Conservation (phyloP, 257 asterid genomes). For the Primulina huaijiensis region DNA sequence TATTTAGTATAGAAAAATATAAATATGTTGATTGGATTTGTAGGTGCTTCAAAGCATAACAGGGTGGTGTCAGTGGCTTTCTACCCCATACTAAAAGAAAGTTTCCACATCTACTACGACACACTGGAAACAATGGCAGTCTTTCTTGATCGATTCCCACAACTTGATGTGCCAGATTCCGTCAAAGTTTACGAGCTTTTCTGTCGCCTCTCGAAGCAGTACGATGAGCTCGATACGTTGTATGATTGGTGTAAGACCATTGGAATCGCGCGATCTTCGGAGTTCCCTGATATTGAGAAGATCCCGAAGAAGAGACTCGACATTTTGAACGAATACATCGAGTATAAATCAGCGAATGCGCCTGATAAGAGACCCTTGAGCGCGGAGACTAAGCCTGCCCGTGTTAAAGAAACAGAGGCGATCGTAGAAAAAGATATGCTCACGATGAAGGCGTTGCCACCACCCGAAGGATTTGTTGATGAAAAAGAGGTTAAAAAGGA, state of each 20-base stretch:
- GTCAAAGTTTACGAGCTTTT: conserved; percentile 61
- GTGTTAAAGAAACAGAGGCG: conserved; percentile 21
- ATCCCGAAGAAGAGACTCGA: conserved; percentile 71
- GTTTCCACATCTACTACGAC: conserved; percentile 67
- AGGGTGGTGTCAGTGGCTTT: conserved; percentile 73
- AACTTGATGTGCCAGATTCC: conserved; percentile 67
- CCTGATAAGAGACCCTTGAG: conserved; percentile 29
- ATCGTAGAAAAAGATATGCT: conserved; percentile 58
- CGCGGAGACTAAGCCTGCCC: conserved; percentile 33
- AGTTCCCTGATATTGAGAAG: conserved; percentile 77
- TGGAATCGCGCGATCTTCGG: conserved; percentile 68
- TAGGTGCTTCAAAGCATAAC: conserved; percentile 74
- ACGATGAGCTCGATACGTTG: conserved; percentile 72
- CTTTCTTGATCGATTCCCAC: conserved; percentile 74
- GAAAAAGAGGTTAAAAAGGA: conserved; percentile 30
- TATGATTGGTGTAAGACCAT: conserved; percentile 62
- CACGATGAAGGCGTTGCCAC: conserved; percentile 66
- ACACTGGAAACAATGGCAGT: conserved; percentile 66
- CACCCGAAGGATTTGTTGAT: conserved; percentile 47
- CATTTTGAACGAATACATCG: conserved; percentile 75
- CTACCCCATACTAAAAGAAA: conserved; percentile 67
- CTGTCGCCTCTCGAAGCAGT: conserved; percentile 73
- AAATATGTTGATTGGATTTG: not conserved
- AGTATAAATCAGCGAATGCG: conserved; percentile 48
- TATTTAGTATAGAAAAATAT: no score